Percentiles rank a stretch among this genome's conserved stretches.
These are phyloP conservation scores for Phytophthora cryptogea DNA, from an alignment of 352 stramenopile genomes.

Conservation along the genomic window DNA sequence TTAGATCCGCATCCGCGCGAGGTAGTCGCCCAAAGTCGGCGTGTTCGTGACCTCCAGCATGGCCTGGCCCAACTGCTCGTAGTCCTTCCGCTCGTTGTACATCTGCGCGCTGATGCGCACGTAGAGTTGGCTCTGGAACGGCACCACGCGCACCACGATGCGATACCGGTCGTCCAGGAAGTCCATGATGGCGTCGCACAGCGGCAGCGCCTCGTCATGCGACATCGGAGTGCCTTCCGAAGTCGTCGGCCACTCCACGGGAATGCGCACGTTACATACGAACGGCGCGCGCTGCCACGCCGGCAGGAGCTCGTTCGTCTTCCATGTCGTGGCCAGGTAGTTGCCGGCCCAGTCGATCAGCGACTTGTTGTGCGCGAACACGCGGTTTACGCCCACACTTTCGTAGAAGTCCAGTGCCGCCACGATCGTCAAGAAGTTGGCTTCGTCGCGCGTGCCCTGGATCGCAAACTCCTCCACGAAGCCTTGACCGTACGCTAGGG, in stretches of 20 bases:
- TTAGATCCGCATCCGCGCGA: constrained; percentile 69
- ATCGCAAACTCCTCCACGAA: constrained; percentile 88
- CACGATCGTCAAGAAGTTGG: constrained; percentile 83
- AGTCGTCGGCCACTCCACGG: constrained; percentile 62
- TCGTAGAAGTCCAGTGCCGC: constrained; percentile 86
- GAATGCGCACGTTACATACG: constrained; percentile 79
- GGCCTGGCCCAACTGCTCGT: constrained; percentile 69
- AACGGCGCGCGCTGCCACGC: constrained; percentile 84
- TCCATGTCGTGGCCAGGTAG: constrained; percentile 75
- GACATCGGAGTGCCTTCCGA: constrained; percentile 51
- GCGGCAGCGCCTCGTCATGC: constrained; percentile 57
- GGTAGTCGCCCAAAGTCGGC: constrained; percentile 63
- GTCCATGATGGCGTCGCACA: constrained; percentile 85
- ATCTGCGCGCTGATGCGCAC: constrained; percentile 86
- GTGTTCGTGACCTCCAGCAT: constrained; percentile 79
- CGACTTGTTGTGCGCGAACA: constrained; percentile 82
- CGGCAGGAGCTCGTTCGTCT: constrained; percentile 71
- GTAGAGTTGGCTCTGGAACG: constrained; percentile 74
- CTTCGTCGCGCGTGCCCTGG: constrained; percentile 82
- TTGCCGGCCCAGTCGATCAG: constrained; percentile 84
- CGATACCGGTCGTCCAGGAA: constrained; percentile 74
- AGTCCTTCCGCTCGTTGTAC: constrained; percentile 85
- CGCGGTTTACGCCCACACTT: constrained; percentile 71
- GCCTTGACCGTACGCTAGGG: constrained; percentile 75
- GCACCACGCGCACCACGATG: constrained; percentile 68